These are phyloP conservation scores for Penicillium lagena DNA, from an alignment of 495 filamentous ascomycete genomes.

Conservation along the genomic window DNA sequence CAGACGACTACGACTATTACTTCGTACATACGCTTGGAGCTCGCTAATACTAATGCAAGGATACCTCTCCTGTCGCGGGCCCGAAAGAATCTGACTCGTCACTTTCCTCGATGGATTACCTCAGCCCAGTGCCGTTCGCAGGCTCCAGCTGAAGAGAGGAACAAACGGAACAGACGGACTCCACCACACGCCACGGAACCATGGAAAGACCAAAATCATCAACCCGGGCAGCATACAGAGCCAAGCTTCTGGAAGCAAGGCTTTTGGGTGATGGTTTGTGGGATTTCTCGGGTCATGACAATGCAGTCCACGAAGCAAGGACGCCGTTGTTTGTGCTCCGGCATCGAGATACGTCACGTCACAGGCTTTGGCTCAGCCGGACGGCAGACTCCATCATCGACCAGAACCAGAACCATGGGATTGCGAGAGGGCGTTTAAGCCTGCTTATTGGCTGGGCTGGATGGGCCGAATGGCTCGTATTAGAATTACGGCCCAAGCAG, in stretches of 20 bases:
- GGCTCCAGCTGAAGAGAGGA: neutral
- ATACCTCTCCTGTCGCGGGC: no score
- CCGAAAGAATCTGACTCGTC: no score
- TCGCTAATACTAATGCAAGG: no score
- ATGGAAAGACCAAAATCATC: constrained; percentile 7
- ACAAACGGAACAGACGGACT: constrained; percentile 9
- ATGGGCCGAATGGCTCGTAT: constrained; percentile 5
- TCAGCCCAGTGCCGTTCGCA: no score
- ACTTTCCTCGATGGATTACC: no score
- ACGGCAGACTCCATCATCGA: neutral
- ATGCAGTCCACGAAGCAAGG: no score
- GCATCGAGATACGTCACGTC: no score
- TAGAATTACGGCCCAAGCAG: constrained; percentile 5
- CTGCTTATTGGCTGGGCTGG: constrained; percentile 13
- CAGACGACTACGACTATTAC: no score
- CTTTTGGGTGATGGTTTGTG: constrained; percentile 2
- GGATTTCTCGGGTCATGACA: no score
- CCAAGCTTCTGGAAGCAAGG: constrained; percentile 18
- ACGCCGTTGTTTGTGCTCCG: no score
- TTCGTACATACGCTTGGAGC: no score
- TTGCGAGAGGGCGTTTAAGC: neutral
- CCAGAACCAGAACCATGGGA: constrained; percentile 18
- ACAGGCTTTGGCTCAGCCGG: no score
- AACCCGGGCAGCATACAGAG: neutral
- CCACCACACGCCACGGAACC: constrained; percentile 24